Percentiles rank a stretch among this genome's conserved stretches.
These are phyloP conservation scores for Microsporum audouinii DNA, from an alignment of 2,329 filamentous ascomycete species.

Conservation along the genomic window DNA sequence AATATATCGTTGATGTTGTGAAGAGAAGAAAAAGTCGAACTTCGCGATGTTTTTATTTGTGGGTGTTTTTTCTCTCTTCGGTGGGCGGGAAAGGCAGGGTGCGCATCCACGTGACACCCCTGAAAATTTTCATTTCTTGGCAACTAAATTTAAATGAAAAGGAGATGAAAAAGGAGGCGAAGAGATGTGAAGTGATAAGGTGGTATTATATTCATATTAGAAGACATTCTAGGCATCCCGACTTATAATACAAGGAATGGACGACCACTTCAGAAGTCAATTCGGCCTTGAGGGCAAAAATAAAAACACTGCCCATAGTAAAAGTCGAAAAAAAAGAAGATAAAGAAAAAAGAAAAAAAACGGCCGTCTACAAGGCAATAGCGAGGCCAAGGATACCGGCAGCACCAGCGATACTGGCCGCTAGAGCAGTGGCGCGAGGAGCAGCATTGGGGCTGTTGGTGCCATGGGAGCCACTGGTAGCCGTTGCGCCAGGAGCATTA, in stretches of 20 bases:
- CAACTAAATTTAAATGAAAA: neutral
- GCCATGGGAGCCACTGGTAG: neutral
- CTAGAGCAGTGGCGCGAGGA: conserved; percentile 10
- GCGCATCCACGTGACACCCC: neutral
- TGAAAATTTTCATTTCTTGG: neutral
- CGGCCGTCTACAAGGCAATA: conserved; percentile 11
- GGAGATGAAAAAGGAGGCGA: neutral
- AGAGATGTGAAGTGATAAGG: neutral
- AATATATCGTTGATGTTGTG: neutral
- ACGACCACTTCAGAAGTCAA: neutral
- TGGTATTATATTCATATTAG: neutral
- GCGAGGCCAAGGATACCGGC: conserved; percentile 16
- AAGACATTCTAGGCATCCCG: neutral
- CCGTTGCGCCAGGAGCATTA: neutral
- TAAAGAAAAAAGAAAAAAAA: neutral
- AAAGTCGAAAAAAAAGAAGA: neutral
- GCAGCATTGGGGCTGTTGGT: conserved; percentile 5
- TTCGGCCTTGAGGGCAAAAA: neutral
- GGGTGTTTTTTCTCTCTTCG: neutral
- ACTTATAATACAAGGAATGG: neutral
- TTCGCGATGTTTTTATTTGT: conserved; percentile 4
- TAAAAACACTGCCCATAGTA: neutral
- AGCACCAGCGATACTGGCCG: conserved; percentile 14
- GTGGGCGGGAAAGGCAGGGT: neutral
- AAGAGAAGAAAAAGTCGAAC: neutral